phyloP scores from a whole-genome alignment of 108 stramenopile genomes.

The Nannochloropsis gaditana region DNA sequence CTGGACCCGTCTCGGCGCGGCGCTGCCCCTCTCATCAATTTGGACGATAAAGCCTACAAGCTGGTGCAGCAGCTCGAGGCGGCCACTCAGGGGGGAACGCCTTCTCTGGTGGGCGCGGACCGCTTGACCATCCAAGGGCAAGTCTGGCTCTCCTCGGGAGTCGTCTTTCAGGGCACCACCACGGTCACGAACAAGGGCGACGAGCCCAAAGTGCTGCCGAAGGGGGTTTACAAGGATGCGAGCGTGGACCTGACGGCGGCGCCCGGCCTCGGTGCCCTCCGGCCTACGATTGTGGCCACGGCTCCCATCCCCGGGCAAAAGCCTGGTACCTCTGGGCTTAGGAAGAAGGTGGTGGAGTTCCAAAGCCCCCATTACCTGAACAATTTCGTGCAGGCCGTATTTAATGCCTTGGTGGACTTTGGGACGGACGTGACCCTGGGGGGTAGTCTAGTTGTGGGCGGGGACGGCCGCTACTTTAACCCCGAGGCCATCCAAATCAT shows the following conservation, averaged over 20 bases:
- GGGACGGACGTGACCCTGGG: constrained; percentile 73
- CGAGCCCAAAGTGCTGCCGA: constrained; percentile 80
- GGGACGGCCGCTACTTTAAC: constrained; percentile 99
- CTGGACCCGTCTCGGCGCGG: constrained; percentile 71
- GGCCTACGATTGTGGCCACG: constrained; percentile 66
- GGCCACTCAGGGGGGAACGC: constrained; percentile 67
- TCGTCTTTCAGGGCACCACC: constrained; percentile 61
- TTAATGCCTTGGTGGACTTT: constrained; percentile 75
- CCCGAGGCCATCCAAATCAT: constrained; percentile 75
- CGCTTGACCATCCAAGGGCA: constrained; percentile 77
- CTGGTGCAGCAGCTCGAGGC: constrained; percentile 86
- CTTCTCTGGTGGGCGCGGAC: constrained; percentile 82
- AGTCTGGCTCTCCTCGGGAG: constrained; percentile 72
- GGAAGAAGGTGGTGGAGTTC: constrained; percentile 98
- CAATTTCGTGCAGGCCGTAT: constrained; percentile 96
- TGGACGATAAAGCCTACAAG: constrained; percentile 94
- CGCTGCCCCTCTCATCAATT: constrained; percentile 69
- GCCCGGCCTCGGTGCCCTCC: constrained; percentile 74
- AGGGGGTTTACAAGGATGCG: constrained; percentile 70
- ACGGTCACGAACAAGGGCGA: constrained; percentile 65
- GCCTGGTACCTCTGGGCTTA: constrained; percentile 98
- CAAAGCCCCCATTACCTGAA: constrained; percentile 72
- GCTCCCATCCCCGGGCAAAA: constrained; percentile 92
- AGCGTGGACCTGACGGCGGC: constrained; percentile 76
- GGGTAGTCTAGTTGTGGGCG: constrained; percentile 88